Evolutionary conservation across 2,329 filamentous ascomycete species (phyloP).

Genomic region (Annulohypoxylon truncatum): DNA sequence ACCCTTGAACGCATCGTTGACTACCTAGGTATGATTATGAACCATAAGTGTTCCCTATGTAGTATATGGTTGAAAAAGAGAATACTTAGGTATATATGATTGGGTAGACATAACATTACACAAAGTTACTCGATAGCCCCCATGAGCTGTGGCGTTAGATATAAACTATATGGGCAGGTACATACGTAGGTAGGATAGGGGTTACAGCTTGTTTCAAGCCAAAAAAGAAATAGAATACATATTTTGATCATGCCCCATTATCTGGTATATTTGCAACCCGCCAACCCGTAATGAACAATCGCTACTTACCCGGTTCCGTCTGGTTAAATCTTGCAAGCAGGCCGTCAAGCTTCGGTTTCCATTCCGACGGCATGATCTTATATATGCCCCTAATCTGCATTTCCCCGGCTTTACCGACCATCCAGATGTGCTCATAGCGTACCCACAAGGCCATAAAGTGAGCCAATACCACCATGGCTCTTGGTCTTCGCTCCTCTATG

Average conservation of each 20-base stretch:
- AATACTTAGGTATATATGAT: not conserved
- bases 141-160: not conserved
- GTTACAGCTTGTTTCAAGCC: not conserved
- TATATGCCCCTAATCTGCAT: constrained; percentile 53
- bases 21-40: not conserved
- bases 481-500: constrained; percentile 51
- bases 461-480: constrained; percentile 54
- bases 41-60: not conserved
- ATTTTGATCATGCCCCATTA: not conserved
- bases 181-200: not conserved
- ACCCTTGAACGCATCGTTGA: too few relatives aligned
- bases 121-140: not conserved
- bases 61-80: too few relatives aligned
- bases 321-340: constrained; percentile 48
- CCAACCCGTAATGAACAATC: not conserved
- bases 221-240: not conserved
- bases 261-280: not conserved
- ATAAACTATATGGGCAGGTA: too few relatives aligned
- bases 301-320: constrained; percentile 27
- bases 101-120: not conserved
- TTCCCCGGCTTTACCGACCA: constrained; percentile 52
- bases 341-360: constrained; percentile 52
- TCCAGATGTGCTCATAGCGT: constrained; percentile 51
- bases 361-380: constrained; percentile 50
- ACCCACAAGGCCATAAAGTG: constrained; percentile 55